Evolutionary conservation across 345 rosid species (phyloP), one percentile per base, ranked within the genome.

Genomic region (Eutrema heterophyllum): DNA sequence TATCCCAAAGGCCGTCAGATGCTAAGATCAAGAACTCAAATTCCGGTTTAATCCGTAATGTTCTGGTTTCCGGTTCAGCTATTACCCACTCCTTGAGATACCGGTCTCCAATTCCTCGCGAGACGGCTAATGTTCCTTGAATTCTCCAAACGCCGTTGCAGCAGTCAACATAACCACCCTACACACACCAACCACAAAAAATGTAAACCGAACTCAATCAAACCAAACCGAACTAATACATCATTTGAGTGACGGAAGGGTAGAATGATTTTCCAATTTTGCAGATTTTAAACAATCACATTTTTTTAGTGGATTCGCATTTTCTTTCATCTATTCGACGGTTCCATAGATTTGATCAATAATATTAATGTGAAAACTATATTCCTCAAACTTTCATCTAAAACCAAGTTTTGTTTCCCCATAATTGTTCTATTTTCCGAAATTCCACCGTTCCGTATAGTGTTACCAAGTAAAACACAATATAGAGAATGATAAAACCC

Each of bases 1-100:
- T 94, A 46, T 91, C 92, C 98, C 98, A 94, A n/a, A 94, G 79
- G 13, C 98, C 98, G 50, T 94, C 98, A 1, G 98, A 94, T n/a
- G 96, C 97, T 59, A 94, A 75, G 70, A 94, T 91, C 80, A 94
- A 79, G 85, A 91, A 88, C 80, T 94, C 97, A 2, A 76, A 62
- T 9, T 83, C 88, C 0, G 90, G 85, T 55, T 77, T 67, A 52
- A 94, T 82, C 68, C 15, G 71, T 27, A 88, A 51, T 33, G 82
- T 49, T 72, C 60, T 87, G 0, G 93, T 91, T 73, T 94, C 96
- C 0, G 98, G 98, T 79, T 91, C 96, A 1, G 98, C 87, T 33
- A 84, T 86, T n/a, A 94, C 84, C 98, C 98, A 94, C 41, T 82
- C 74, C 53, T 94, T 94, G 54, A 89, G 87, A 64, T 81, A 84